Evolutionary conservation across 2,329 filamentous ascomycete genomes (phyloP), one percentile per base, ranked within the genome.

Genomic region (Claviceps sp.): DNA sequence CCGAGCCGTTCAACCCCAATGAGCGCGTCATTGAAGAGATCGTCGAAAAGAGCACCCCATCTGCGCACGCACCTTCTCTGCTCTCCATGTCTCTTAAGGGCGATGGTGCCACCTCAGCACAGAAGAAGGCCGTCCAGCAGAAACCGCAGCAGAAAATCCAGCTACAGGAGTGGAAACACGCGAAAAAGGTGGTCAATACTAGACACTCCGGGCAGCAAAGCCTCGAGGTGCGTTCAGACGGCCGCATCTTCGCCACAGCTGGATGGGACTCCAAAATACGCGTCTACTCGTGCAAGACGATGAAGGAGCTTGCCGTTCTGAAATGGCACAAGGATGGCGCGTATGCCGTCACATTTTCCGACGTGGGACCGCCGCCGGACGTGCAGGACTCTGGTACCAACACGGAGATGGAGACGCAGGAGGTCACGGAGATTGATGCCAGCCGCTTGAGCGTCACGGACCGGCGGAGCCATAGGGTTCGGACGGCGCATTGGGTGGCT

Each of bases 321-420:
- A 95, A 94, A 67, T 97, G 91, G 91, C 93, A 97, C 67, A 82
- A 85, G 59, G 84, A 87, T 36, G 90, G 90, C 1, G 90, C 88
- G 57, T 96, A 93, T 68, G 79, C 87, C 3, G 77, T 87, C 18
- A 83, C 81, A 0, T 94, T 97, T 70, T 83, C 79, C 1, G 61
- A 68, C 24, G 58, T 80, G 0, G 56, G 54, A 6, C 56, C 52
- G 3, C n/a, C 5, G 7, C 16, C 38, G 30, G 30, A 18, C 47
- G 13, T 49, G 5, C 47, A 47, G 13, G 44, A 20, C 41, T 14
- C 18, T n/a, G 41, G 11, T 22, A 9, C 2, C 45, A 7, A 20
- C 6, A 22, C 40, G 4, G 51, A 47, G 7, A 4, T 22, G 18
- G 46, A 46, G 18, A 14, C 24, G 40, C 24, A 34, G 13, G 22